These are phyloP conservation scores for Tripterygium wilfordii DNA, from an alignment of 177 flowering plant species.

Conservation along the genomic window DNA sequence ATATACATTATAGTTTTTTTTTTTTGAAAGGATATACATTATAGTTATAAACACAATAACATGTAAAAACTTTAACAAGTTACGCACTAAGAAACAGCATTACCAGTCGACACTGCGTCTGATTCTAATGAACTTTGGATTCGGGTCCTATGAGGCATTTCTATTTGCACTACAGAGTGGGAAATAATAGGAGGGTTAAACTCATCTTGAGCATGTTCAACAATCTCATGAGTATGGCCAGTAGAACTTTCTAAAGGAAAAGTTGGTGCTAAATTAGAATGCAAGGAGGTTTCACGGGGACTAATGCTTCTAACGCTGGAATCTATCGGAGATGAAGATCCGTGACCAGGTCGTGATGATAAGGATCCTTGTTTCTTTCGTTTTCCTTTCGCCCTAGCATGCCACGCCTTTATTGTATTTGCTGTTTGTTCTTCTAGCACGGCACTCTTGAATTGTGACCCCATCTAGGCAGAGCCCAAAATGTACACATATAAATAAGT, in stretches of 20 bases:
- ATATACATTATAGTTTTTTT: too few relatives aligned
- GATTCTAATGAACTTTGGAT: too few relatives aligned
- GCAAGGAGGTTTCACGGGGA: slow-evolving; percentile 12
- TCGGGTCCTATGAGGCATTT: too few relatives aligned
- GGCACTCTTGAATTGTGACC: slow-evolving; percentile 47
- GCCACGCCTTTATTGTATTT: slow-evolving; percentile 43
- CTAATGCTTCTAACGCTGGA: background rate
- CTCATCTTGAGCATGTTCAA: slow-evolving; percentile 1
- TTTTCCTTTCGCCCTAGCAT: slow-evolving; percentile 31
- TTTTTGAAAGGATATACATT: too few relatives aligned
- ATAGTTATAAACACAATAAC: too few relatives aligned
- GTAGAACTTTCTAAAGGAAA: background rate
- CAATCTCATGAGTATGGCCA: slow-evolving; percentile 3
- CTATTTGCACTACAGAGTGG: too few relatives aligned
- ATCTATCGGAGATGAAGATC: background rate
- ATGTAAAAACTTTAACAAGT: too few relatives aligned
- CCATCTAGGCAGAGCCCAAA: slow-evolving; percentile 42
- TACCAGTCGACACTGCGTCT: too few relatives aligned
- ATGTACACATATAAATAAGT: background rate
- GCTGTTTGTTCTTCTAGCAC: slow-evolving; percentile 40
- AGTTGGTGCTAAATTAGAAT: slow-evolving; percentile 6
- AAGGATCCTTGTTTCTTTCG: slow-evolving; percentile 14
- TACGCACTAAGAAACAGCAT: too few relatives aligned
- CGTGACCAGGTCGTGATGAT: slow-evolving; percentile 2
- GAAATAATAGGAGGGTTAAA: background rate